phyloP scores from a whole-genome alignment of 345 rosid genomes.

The Excoecaria agallocha region DNA sequence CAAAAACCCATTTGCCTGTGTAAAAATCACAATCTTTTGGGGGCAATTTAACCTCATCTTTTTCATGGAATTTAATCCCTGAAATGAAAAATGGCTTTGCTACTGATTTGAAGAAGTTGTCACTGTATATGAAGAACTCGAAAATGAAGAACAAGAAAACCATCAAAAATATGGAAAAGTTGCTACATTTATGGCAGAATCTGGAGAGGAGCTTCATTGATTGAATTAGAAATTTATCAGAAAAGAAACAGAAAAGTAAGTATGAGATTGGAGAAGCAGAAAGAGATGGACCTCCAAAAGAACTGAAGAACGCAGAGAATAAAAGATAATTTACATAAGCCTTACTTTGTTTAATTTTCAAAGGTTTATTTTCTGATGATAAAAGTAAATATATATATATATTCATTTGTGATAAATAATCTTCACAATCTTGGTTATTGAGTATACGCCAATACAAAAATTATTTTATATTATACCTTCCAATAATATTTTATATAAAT shows the following conservation, averaged over 20 bases:
- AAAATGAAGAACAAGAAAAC: slow-evolving; percentile 19
- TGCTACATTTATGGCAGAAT: slow-evolving; percentile 5
- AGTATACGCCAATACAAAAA: too few relatives aligned
- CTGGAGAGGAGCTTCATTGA: slow-evolving; percentile 7
- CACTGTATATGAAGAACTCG: slow-evolving; percentile 1
- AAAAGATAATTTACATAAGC: background rate
- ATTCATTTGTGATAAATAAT: too few relatives aligned
- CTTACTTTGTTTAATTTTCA: too few relatives aligned
- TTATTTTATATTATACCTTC: too few relatives aligned
- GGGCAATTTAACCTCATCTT: slow-evolving; percentile 11
- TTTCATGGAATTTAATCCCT: background rate
- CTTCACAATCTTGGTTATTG: too few relatives aligned
- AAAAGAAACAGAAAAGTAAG: background rate
- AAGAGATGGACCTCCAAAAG: background rate
- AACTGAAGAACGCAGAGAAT: background rate
- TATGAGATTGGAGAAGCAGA: background rate
- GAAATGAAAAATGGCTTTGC: slow-evolving; percentile 5
- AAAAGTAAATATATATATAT: too few relatives aligned
- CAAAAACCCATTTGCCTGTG: slow-evolving; percentile 30
- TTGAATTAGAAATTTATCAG: background rate
- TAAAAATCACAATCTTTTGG: slow-evolving; percentile 23
- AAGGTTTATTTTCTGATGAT: too few relatives aligned
- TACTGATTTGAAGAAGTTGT: slow-evolving; percentile 12
- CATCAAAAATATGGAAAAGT: background rate
- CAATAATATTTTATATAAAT: too few relatives aligned